Evolutionary conservation across 2,329 filamentous ascomycete genomes (phyloP).

Genomic region (Chaetothyriales sp.): DNA sequence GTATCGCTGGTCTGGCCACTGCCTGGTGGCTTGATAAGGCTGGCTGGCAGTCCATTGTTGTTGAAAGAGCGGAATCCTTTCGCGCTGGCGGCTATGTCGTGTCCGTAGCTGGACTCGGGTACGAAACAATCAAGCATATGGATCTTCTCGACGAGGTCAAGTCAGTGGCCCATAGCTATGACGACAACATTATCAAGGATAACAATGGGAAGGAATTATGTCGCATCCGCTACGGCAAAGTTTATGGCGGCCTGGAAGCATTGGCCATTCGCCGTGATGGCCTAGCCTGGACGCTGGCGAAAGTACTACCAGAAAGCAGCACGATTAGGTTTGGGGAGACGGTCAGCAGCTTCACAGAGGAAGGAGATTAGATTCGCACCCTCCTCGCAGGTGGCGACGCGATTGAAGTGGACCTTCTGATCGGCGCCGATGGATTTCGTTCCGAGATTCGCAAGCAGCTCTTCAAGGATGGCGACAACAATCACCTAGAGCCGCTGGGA

Average conservation of each 20-base stretch:
- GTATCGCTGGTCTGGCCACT: conserved; percentile 30
- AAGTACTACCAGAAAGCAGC: background rate
- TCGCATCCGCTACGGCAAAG: conserved; percentile 2
- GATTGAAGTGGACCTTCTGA: conserved; percentile 17
- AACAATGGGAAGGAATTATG: conserved; percentile 1
- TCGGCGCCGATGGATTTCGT: conserved; percentile 21
- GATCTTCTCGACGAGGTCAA: conserved; percentile 32
- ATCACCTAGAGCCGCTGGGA: conserved; percentile 2
- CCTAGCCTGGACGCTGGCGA: conserved; percentile 1
- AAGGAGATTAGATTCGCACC: conserved; percentile 3
- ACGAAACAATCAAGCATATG: conserved; percentile 41
- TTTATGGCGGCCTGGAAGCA: background rate
- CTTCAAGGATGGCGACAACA: conserved; percentile 1
- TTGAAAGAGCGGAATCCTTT: conserved; percentile 30
- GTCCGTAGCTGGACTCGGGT: conserved; percentile 40
- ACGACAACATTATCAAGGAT: conserved; percentile 2
- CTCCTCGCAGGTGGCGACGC: conserved; percentile 2
- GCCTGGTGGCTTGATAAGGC: conserved; percentile 29
- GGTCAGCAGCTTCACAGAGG: conserved; percentile 1
- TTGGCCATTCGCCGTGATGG: conserved; percentile 3
- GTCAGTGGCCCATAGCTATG: background rate
- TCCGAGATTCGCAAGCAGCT: conserved; percentile 13
- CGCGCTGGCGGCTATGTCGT: conserved; percentile 39
- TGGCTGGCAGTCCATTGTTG: conserved; percentile 27
- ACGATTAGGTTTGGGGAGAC: conserved; percentile 5